A percentile compares a stretch with the other conserved stretches of the same genome.
These are phyloP conservation scores for Coemansia sp. DNA, from an alignment of 192 early-diverging fungal genomes.

Conservation along the genomic window DNA sequence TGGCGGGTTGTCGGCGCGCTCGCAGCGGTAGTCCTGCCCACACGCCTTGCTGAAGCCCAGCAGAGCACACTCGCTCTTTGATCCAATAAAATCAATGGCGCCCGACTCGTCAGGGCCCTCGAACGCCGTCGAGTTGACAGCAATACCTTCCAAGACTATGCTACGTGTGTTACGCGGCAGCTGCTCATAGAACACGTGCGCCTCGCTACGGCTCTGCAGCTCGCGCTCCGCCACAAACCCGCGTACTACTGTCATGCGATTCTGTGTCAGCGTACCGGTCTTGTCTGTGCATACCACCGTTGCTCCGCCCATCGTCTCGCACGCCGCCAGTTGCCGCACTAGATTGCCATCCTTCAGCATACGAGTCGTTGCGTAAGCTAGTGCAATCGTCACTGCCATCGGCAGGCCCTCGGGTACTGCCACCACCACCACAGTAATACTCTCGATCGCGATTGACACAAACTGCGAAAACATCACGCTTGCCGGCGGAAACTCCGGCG, in stretches of 20 bases:
- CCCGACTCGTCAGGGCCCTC: slow-evolving; percentile 67
- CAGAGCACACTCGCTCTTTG: slow-evolving; percentile 80
- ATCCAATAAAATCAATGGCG: slow-evolving; percentile 65
- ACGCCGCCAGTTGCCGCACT: slow-evolving; percentile 75
- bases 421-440: slow-evolving; percentile 79
- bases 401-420: slow-evolving; percentile 87
- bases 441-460: slow-evolving; percentile 73
- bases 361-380: slow-evolving; percentile 78
- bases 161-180: slow-evolving; percentile 42
- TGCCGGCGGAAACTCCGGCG: slow-evolving; percentile 58
- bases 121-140: slow-evolving; percentile 76
- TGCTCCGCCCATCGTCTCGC: slow-evolving; percentile 83
- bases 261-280: slow-evolving; percentile 84
- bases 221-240: slow-evolving; percentile 56
- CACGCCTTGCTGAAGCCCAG: slow-evolving; percentile 64
- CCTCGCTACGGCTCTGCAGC: slow-evolving; percentile 48
- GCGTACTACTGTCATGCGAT: slow-evolving; percentile 77
- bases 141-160: slow-evolving; percentile 61
- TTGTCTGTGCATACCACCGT: slow-evolving; percentile 86
- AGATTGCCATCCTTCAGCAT: slow-evolving; percentile 83
- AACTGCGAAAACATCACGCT: slow-evolving; percentile 59
- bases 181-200: slow-evolving; percentile 52
- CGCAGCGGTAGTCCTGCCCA: slow-evolving; percentile 61
- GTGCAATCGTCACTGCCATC: slow-evolving; percentile 81
- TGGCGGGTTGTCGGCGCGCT: slow-evolving; percentile 55